Percentiles rank a stretch among this genome's conserved stretches.
Conservation (phyloP, 2,329 filamentous ascomycete species). For the Fusarium chlamydosporum region DNA sequence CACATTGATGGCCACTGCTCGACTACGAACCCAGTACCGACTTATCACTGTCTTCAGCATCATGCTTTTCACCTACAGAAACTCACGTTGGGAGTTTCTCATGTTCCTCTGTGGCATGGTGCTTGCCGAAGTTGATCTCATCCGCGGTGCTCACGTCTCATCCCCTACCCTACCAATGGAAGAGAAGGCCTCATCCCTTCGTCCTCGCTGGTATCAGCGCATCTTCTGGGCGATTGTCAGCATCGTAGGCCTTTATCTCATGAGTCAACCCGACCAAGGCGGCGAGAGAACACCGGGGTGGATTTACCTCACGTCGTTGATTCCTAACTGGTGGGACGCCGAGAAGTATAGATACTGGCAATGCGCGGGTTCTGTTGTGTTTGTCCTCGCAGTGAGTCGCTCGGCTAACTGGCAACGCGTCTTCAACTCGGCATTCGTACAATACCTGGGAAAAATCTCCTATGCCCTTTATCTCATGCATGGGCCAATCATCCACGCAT, state of each 20-base stretch:
- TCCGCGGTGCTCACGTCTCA: slow-evolving; percentile 62
- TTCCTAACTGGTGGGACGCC: slow-evolving; percentile 65
- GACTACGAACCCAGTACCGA: slow-evolving; percentile 60
- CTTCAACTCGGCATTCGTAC: slow-evolving; percentile 64
- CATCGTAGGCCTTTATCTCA: slow-evolving; percentile 66
- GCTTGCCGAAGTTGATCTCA: slow-evolving; percentile 68
- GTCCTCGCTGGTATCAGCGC: slow-evolving; percentile 27
- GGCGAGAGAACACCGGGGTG: slow-evolving; percentile 68
- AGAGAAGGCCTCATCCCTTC: slow-evolving; percentile 34
- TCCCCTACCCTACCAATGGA: slow-evolving; percentile 47
- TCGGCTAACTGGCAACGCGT: slow-evolving; percentile 63
- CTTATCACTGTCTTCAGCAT: slow-evolving; percentile 59
- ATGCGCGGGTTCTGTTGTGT: slow-evolving; percentile 65
- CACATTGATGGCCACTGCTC: slow-evolving; percentile 64
- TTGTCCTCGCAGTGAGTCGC: slow-evolving; percentile 65
- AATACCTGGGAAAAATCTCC: slow-evolving; percentile 73
- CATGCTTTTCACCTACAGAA: slow-evolving; percentile 62
- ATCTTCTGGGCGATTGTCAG: slow-evolving; percentile 60
- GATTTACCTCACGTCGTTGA: slow-evolving; percentile 62
- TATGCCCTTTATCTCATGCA: slow-evolving; percentile 74
- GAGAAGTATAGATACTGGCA: slow-evolving; percentile 71
- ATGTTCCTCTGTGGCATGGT: slow-evolving; percentile 69
- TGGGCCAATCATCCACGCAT: slow-evolving; percentile 67
- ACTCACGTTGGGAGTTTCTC: slow-evolving; percentile 68
- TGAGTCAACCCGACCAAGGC: slow-evolving; percentile 57